A percentile compares a stretch with the other conserved stretches of the same genome.
These are phyloP conservation scores for Vanrija humicola DNA, from an alignment of 1,284 basidiomycete species.

Conservation along the genomic window DNA sequence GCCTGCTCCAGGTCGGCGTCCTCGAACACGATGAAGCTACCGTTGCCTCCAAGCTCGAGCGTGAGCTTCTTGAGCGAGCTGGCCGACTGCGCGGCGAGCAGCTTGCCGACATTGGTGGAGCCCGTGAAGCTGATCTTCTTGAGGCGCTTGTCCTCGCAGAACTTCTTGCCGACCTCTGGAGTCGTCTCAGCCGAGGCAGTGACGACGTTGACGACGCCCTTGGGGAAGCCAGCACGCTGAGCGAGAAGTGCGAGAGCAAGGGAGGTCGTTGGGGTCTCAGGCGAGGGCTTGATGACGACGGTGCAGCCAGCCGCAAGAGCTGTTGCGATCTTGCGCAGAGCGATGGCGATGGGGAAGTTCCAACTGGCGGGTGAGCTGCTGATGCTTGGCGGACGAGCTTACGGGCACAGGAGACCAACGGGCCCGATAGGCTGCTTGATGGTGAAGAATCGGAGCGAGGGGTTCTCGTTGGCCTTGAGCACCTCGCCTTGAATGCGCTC, in stretches of 20 bases:
- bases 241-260: constrained; percentile 54
- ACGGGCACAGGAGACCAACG: constrained; percentile 35
- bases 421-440: constrained; percentile 66
- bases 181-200: constrained; percentile 61
- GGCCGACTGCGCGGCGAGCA: constrained; percentile 15
- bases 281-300: constrained; percentile 62
- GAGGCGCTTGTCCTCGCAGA: constrained; percentile 30
- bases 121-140: constrained; percentile 83
- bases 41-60: constrained; percentile 49
- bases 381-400: not conserved
- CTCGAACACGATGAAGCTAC: constrained; percentile 42
- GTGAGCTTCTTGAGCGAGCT: constrained; percentile 49
- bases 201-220: constrained; percentile 82
- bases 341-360: constrained; percentile 88
- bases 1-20: constrained; percentile 46
- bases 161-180: constrained; percentile 23
- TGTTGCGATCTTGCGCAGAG: constrained; percentile 68
- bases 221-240: constrained; percentile 63
- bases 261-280: constrained; percentile 82
- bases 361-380: constrained; percentile 2
- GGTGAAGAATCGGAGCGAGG: constrained; percentile 20
- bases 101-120: constrained; percentile 58
- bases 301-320: constrained; percentile 63
- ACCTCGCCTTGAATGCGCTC: constrained; percentile 66
- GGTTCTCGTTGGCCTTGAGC: constrained; percentile 18